Evolutionary conservation across 257 asterid species (phyloP).

Genomic region (Nicotiana otophora): DNA sequence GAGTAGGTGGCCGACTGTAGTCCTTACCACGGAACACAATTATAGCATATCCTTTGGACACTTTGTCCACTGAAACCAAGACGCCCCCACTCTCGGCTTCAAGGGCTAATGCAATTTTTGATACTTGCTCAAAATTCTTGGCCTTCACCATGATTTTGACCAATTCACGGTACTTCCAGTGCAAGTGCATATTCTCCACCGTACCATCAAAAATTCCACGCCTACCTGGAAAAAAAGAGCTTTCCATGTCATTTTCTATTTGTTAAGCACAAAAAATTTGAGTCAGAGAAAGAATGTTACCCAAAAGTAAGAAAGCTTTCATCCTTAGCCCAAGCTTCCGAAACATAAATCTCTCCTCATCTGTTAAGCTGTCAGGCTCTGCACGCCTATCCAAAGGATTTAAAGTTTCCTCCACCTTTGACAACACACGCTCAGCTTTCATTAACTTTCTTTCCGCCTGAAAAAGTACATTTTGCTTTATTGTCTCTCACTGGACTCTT

Average conservation of each 20-base stretch:
- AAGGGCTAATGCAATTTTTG: conserved; percentile 72
- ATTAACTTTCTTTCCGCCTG: conserved; percentile 73
- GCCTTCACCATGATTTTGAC: conserved; percentile 83
- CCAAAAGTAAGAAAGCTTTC: conserved; percentile 97
- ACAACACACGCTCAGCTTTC: conserved; percentile 72
- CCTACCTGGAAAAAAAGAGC: conserved; percentile 58
- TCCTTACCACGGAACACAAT: conserved; percentile 88
- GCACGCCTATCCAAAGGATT: conserved; percentile 57
- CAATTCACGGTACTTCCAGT: conserved; percentile 94
- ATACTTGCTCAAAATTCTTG: conserved; percentile 61
- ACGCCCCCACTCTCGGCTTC: conserved; percentile 98
- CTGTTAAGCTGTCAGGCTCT: conserved; percentile 68
- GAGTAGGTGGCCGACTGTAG: conserved; percentile 55
- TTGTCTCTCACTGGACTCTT: not conserved
- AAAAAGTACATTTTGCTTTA: conserved; percentile 9
- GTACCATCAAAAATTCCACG: conserved; percentile 99
- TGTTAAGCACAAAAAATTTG: conserved; percentile 9
- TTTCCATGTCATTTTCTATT: conserved; percentile 10
- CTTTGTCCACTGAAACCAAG: conserved; percentile 84
- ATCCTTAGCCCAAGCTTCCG: conserved; percentile 94
- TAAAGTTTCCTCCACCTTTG: conserved; percentile 75
- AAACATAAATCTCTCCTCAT: conserved; percentile 96
- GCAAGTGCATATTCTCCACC: conserved; percentile 98
- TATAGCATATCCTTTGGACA: conserved; percentile 89
- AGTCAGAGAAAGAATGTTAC: conserved; percentile 29